Evolutionary conservation across 1,284 basidiomycete genomes (phyloP).

Genomic region (Trichosporon sp.): DNA sequence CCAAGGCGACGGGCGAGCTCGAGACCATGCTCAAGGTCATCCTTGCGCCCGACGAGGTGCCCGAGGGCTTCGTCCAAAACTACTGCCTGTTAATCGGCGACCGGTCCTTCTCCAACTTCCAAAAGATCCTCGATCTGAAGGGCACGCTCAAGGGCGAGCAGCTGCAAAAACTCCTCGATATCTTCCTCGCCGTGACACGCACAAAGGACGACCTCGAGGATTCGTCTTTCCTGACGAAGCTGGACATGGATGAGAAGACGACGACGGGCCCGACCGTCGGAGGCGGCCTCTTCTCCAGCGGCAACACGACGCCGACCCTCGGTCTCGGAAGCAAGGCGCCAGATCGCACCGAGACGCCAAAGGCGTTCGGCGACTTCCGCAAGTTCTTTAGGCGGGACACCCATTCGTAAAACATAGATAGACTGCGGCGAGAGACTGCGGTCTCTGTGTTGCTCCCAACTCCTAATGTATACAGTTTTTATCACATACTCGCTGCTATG

Average conservation of each 20-base stretch:
- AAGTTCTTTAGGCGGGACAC: constrained; percentile 33
- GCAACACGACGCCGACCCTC: constrained; percentile 31
- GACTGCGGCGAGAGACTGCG: neutral
- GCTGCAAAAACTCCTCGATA: constrained; percentile 78
- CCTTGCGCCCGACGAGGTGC: constrained; percentile 85
- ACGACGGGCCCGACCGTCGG: constrained; percentile 21
- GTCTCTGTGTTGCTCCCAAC: neutral
- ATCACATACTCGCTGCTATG: constrained; percentile 1
- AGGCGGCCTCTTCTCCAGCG: constrained; percentile 17
- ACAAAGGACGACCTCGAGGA: constrained; percentile 80
- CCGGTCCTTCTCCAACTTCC: constrained; percentile 91
- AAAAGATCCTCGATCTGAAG: constrained; percentile 97
- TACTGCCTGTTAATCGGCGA: constrained; percentile 91
- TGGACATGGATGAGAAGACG: constrained; percentile 78
- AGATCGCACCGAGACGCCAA: constrained; percentile 62
- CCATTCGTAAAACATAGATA: constrained; percentile 11
- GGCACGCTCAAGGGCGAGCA: constrained; percentile 84
- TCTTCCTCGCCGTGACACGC: constrained; percentile 86
- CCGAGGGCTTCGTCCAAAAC: constrained; percentile 89
- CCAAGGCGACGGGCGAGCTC: constrained; percentile 74
- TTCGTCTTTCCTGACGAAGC: constrained; percentile 83
- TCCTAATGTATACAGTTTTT: constrained; percentile 16
- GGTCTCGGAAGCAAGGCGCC: constrained; percentile 42
- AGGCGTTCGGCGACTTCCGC: constrained; percentile 81
- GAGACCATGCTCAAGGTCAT: constrained; percentile 93